Conservation (phyloP, 768 basidiomycete species). For the Russula compacta region DNA sequence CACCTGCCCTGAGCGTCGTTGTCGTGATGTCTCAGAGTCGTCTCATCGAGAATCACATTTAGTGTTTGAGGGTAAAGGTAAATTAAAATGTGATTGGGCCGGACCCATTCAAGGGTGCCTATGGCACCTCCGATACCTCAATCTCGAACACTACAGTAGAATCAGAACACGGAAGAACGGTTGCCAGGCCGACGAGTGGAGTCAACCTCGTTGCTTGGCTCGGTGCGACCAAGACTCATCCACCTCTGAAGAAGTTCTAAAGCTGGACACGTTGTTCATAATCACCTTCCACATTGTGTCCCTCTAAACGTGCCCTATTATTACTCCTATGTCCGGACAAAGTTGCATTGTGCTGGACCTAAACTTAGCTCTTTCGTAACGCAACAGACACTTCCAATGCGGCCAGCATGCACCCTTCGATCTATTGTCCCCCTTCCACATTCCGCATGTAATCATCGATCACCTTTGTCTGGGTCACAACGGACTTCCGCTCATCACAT, state of each 20-base stretch:
- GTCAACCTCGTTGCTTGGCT: not conserved
- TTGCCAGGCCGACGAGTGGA: conserved; percentile 1
- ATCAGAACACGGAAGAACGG: not conserved
- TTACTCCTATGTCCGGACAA: not conserved
- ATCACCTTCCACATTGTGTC: too few relatives aligned
- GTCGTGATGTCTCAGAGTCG: not conserved
- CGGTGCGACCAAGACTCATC: not conserved
- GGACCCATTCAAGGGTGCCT: not conserved
- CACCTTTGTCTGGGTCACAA: not conserved
- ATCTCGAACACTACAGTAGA: not conserved
- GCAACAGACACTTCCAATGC: not conserved
- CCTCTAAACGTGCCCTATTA: not conserved
- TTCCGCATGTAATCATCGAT: not conserved
- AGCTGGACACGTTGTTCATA: not conserved
- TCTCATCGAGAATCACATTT: not conserved
- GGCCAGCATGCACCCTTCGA: not conserved
- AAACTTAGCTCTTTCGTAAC: not conserved
- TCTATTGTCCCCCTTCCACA: not conserved
- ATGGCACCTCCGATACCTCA: not conserved
- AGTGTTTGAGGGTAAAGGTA: not conserved
- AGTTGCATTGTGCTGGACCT: not conserved
- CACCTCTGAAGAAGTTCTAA: not conserved
- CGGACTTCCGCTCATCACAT: not conserved
- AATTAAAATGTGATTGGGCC: too few relatives aligned
- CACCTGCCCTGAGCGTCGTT: not conserved